Conservation (phyloP, 1,139 yeast species). For the Debaryomycetaceae sp. region DNA sequence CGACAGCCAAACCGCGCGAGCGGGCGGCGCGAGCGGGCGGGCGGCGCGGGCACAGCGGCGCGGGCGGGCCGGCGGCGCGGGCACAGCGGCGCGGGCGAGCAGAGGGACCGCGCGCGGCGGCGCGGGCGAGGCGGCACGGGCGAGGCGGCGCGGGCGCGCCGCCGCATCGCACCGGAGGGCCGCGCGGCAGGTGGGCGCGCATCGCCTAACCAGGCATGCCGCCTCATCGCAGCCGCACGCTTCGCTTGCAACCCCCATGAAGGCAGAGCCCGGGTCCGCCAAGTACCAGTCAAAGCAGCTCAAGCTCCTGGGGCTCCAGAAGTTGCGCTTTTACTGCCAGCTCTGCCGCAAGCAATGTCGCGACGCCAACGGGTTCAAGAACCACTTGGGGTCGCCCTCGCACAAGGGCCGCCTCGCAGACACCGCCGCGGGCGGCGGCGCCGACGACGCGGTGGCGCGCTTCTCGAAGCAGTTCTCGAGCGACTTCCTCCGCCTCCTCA, state of each 20-base stretch:
- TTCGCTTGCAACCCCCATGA: constrained; percentile 4
- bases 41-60: no score
- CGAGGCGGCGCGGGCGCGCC: no score
- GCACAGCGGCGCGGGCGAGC: no score
- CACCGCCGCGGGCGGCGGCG: constrained; percentile 22
- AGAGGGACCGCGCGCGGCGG: no score
- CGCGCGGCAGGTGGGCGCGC: background rate
- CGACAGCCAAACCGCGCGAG: no score
- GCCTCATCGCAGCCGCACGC: background rate
- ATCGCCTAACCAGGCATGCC: background rate
- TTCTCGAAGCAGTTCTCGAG: constrained; percentile 57
- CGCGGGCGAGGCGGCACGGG: no score
- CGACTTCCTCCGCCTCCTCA: constrained; percentile 63
- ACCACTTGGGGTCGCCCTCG: constrained; percentile 75
- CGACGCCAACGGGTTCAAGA: constrained; percentile 91
- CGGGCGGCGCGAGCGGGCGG: no score
- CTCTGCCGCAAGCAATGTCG: constrained; percentile 89
- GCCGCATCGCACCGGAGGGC: no score
- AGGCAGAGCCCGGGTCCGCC: constrained; percentile 78
- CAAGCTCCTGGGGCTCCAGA: constrained; percentile 82
- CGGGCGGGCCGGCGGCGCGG: no score
- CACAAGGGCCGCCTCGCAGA: constrained; percentile 54
- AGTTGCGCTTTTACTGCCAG: constrained; percentile 85
- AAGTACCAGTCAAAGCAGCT: constrained; percentile 73
- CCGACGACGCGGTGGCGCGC: constrained; percentile 48